phyloP scores from a whole-genome alignment of 371 early-diverging fungal genomes.

The Mucor piriformis region DNA sequence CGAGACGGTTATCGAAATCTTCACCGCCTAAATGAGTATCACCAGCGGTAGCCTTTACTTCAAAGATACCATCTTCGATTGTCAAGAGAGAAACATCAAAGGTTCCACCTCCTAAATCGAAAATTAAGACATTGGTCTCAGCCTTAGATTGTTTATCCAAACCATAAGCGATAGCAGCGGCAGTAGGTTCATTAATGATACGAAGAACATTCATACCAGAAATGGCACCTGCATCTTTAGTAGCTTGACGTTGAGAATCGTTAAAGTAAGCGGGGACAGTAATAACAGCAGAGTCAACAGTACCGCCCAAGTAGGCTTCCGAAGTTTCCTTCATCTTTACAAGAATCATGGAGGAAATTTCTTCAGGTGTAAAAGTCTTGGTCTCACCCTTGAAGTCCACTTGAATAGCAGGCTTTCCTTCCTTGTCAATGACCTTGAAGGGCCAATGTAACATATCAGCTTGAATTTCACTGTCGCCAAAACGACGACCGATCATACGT shows the following conservation, averaged over 20 bases:
- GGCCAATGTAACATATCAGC: conserved; percentile 84
- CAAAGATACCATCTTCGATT: conserved; percentile 92
- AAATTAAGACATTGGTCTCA: conserved; percentile 89
- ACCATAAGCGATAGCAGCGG: conserved; percentile 98
- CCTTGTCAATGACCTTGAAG: conserved; percentile 90
- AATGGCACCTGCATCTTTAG: conserved; percentile 95
- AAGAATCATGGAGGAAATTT: conserved; percentile 93
- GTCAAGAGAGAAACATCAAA: conserved; percentile 97
- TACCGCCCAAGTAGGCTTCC: conserved; percentile 81
- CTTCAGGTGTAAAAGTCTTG: conserved; percentile 91
- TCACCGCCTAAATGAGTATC: conserved; percentile 97
- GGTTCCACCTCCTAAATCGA: conserved; percentile 98
- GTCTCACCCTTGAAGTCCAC: conserved; percentile 87
- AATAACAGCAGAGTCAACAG: conserved; percentile 84
- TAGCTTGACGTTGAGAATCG: conserved; percentile 96
- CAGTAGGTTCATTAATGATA: conserved; percentile 97
- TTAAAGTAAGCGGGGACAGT: conserved; percentile 79
- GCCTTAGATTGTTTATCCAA: conserved; percentile 75
- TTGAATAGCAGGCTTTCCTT: conserved; percentile 92
- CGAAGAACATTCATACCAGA: conserved; percentile 92
- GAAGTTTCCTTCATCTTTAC: conserved; percentile 93
- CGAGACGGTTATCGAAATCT: conserved; percentile 92
- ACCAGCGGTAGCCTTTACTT: conserved; percentile 93
- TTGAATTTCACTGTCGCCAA: conserved; percentile 85
- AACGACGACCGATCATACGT: conserved; percentile 95